phyloP scores from a whole-genome alignment of 495 filamentous ascomycete genomes.

The Xylaria acuta region DNA sequence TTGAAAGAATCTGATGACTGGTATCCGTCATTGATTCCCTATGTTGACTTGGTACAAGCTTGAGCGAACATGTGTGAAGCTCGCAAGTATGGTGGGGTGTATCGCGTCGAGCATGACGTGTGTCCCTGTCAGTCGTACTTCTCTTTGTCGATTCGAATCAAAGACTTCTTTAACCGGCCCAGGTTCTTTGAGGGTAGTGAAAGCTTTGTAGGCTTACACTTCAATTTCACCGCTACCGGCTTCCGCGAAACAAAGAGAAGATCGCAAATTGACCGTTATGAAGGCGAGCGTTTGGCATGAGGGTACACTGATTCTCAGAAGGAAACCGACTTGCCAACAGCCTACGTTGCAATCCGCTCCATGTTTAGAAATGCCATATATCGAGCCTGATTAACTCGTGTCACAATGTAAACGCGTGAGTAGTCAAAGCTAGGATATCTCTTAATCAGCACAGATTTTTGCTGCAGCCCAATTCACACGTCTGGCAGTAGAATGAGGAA shows the following conservation, averaged over 20 bases:
- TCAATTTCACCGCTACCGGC: constrained; percentile 1
- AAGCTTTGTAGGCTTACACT: not conserved
- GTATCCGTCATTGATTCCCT: not conserved
- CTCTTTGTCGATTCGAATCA: constrained; percentile 4
- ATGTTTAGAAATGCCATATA: not conserved
- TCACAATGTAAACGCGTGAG: not conserved
- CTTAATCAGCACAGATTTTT: not conserved
- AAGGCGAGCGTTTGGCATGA: not conserved
- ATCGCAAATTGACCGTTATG: not conserved
- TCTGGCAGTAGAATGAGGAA: not conserved
- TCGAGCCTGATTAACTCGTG: not conserved
- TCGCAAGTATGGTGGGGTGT: not conserved
- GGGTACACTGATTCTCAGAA: not conserved
- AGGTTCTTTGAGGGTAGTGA: not conserved
- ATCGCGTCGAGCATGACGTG: not conserved
- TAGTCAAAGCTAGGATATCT: not conserved
- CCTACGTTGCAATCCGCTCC: not conserved
- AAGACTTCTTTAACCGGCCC: not conserved
- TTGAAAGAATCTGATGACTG: not conserved
- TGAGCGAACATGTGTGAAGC: not conserved
- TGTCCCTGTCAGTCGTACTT: not conserved
- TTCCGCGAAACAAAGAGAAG: constrained; percentile 10
- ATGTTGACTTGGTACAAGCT: not conserved
- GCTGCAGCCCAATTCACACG: not conserved
- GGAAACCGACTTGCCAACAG: not conserved